Base-by-base conservation (phyloP, 1,139 yeast species). In the Eremothecium gossypii region DNA sequence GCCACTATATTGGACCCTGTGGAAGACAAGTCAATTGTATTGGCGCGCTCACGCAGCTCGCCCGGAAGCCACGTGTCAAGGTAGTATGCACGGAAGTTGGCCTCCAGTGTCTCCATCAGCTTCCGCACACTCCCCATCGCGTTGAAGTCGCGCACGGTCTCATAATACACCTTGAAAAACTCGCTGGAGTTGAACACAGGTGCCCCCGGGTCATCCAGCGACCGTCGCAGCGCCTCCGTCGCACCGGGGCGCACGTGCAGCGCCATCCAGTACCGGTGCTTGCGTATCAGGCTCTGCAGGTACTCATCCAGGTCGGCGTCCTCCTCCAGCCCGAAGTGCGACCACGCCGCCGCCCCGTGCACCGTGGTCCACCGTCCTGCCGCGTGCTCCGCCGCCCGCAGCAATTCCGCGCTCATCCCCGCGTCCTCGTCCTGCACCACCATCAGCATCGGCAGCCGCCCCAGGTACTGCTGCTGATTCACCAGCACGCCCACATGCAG, bases 191-290 rank as follows among this genome's bases (percentile, higher is more conserved):
- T 48, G 38, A 60, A 64, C 7, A 53, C 38, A 11, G 48, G 38
- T 3, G 61, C 49, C 39, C 60, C 53, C 11, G 53, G 55, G 11
- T 47, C 49, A 2, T 54, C 50, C 37, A 74, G 52, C 2, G 73
- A 66, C 6, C 61, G 49, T 38, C 60, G 60, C 11, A 76, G 51
- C n/a, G 53, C 45, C 23, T 50, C 49, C 2, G 83, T 73, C 2
- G 74, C 66, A 45, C 72, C 70, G 30, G 71, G 65, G 17, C 53
- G 55, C 23, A 77, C 68, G 47, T 74, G 71, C 26, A 76, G 52
- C 0, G 74, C 71, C 33, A 68, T 67, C 83, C 83, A 79, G 52
- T 67, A 76, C 30, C 71, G 55, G 57, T 74, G 73, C 40, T 67
- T 69, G 50, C 70, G 73, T 3, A 78, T 66, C 42, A 63, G 54